These are phyloP conservation scores for Scenedesmus sp. DNA, from an alignment of 163 green algal genomes.

Conservation along the genomic window DNA sequence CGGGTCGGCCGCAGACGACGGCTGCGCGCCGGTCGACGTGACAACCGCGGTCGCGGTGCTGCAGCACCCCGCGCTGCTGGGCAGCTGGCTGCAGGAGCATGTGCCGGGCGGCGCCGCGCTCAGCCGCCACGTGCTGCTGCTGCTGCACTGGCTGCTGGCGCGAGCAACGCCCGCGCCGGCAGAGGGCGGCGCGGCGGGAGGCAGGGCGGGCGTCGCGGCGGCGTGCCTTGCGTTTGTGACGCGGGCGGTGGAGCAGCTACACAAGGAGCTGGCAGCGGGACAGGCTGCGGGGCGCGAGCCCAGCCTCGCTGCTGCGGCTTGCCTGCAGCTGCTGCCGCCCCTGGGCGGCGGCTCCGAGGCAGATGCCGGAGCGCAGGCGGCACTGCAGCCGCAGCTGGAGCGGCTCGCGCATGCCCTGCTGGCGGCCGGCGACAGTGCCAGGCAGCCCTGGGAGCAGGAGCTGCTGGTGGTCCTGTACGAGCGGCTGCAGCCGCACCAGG, in stretches of 20 bases:
- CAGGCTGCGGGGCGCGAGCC: neutral
- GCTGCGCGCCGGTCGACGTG: too few relatives aligned
- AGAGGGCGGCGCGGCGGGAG: neutral
- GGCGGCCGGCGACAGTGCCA: neutral
- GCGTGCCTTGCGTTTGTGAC: neutral
- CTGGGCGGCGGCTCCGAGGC: too few relatives aligned
- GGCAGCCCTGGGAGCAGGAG: neutral
- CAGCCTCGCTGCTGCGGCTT: neutral
- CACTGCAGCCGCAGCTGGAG: neutral
- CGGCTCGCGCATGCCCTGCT: neutral
- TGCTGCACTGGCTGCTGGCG: slow-evolving; percentile 12
- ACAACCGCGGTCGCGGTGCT: slow-evolving; percentile 23
- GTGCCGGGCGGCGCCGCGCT: neutral
- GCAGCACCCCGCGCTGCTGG: slow-evolving; percentile 5
- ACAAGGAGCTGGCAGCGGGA: slow-evolving; percentile 11
- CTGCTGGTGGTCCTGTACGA: slow-evolving; percentile 5
- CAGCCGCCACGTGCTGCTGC: slow-evolving; percentile 4
- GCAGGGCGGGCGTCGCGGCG: neutral
- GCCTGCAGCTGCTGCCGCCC: slow-evolving; percentile 6
- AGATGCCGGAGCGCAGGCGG: neutral
- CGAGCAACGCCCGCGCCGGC: neutral
- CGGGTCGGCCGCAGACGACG: too few relatives aligned
- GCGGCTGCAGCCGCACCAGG: neutral
- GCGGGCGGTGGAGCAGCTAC: neutral
- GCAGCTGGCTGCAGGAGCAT: slow-evolving; percentile 9